Conservation (phyloP, 345 rosid species). For the Melaleuca quinquenervia region DNA sequence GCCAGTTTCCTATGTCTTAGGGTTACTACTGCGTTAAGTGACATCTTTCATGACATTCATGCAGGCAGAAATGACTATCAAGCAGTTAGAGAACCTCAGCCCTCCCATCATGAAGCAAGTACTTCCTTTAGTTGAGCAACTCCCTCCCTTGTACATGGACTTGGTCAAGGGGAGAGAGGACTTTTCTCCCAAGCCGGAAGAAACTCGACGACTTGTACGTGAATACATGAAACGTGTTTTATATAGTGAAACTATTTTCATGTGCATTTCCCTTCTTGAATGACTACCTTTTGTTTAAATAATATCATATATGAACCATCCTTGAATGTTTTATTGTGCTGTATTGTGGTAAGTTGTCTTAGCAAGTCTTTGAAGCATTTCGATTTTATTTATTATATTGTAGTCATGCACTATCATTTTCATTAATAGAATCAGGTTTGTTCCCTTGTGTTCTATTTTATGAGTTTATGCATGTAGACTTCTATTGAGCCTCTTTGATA, state of each 20-base stretch:
- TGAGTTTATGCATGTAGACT: background rate
- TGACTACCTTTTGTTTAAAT: background rate
- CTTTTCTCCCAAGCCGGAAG: slow-evolving; percentile 90
- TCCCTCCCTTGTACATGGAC: slow-evolving; percentile 95
- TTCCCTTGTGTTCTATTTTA: background rate
- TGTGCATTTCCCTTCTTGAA: background rate
- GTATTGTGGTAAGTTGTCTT: background rate
- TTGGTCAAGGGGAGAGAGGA: slow-evolving; percentile 91
- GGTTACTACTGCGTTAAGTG: background rate
- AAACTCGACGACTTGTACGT: slow-evolving; percentile 90
- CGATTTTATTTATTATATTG: background rate
- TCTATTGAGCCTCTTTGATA: background rate
- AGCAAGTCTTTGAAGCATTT: background rate
- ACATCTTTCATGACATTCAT: background rate
- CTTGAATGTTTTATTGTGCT: background rate
- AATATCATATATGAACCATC: background rate
- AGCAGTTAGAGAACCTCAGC: slow-evolving; percentile 80
- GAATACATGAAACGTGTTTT: background rate
- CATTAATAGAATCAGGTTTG: background rate
- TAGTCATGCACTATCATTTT: background rate
- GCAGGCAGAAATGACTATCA: slow-evolving; percentile 94
- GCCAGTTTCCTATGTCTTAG: background rate
- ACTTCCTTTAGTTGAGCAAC: slow-evolving; percentile 90
- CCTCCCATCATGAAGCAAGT: slow-evolving; percentile 96
- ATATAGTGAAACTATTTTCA: background rate